phyloP scores from a whole-genome alignment of 2,329 filamentous ascomycete genomes.

The Chaetomium globosum region DNA sequence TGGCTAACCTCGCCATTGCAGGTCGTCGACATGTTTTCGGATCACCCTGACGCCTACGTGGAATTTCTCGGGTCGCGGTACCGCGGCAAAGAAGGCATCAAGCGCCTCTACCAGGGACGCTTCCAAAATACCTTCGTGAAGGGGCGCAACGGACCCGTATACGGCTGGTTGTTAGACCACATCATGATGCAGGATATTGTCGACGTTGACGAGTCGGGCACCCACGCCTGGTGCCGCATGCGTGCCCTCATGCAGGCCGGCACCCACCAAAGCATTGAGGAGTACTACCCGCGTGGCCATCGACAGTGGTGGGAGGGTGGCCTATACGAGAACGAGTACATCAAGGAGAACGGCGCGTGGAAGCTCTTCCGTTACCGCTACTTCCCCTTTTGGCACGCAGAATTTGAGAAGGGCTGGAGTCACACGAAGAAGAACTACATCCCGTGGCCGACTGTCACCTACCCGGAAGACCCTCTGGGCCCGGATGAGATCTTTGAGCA shows the following conservation, averaged over 20 bases:
- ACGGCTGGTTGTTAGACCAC: slow-evolving; percentile 60
- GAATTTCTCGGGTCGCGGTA: slow-evolving; percentile 60
- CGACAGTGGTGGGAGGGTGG: slow-evolving; percentile 63
- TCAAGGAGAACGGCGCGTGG: slow-evolving; percentile 59
- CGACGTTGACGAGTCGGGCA: slow-evolving; percentile 52
- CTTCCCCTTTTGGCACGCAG: slow-evolving; percentile 61
- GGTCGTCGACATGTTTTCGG: slow-evolving; percentile 54
- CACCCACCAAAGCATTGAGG: slow-evolving; percentile 54
- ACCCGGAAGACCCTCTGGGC: slow-evolving; percentile 53
- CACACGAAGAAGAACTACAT: slow-evolving; percentile 58
- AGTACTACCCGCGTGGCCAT: slow-evolving; percentile 54
- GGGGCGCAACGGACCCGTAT: slow-evolving; percentile 58
- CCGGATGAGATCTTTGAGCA: slow-evolving; percentile 57
- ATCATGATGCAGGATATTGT: slow-evolving; percentile 61
- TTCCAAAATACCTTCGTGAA: slow-evolving; percentile 55
- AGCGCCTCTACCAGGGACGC: slow-evolving; percentile 55
- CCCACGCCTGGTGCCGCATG: slow-evolving; percentile 55
- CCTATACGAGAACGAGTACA: slow-evolving; percentile 62
- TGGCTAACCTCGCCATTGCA: slow-evolving; percentile 29
- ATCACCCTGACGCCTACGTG: slow-evolving; percentile 57
- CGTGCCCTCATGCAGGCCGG: slow-evolving; percentile 59
- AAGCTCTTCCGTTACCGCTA: slow-evolving; percentile 58
- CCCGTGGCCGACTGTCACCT: slow-evolving; percentile 53
- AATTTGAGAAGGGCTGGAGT: slow-evolving; percentile 57
- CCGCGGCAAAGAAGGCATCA: slow-evolving; percentile 54